Percentiles rank a stretch among this genome's conserved stretches.
Conservation (phyloP, 2,329 filamentous ascomycete species). For the Nemania sp. region DNA sequence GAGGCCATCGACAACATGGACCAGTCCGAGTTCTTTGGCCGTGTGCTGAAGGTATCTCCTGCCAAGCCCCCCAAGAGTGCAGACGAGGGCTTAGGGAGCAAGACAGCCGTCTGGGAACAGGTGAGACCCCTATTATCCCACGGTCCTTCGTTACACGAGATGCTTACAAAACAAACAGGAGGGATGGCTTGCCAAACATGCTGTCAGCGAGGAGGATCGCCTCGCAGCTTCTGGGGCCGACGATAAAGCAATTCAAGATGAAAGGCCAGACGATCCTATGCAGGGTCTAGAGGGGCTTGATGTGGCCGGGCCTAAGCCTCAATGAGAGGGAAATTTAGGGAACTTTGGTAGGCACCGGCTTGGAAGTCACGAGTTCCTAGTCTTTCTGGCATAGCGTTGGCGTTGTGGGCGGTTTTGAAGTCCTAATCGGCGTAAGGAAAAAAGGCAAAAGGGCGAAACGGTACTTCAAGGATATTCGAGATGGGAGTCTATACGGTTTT, state of each 20-base stretch:
- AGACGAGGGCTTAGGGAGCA: conserved; percentile 86
- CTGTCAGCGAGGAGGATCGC: conserved; percentile 79
- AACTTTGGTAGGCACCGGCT: no score
- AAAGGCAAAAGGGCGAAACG: conserved; percentile 15
- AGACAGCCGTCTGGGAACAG: conserved; percentile 96
- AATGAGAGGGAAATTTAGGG: conserved; percentile 50
- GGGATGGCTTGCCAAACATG: conserved; percentile 88
- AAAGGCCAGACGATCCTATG: conserved; percentile 81
- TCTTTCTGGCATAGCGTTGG: conserved; percentile 42
- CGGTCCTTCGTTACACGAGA: conserved; percentile 3
- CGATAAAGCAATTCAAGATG: conserved; percentile 52
- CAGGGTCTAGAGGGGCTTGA: conserved; percentile 92
- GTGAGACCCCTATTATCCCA: conserved; percentile 53
- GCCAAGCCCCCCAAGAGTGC: conserved; percentile 91
- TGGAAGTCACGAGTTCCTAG: conserved; percentile 32
- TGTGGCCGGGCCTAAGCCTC: conserved; percentile 86
- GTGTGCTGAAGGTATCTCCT: conserved; percentile 86
- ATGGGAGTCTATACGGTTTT: conserved; percentile 35
- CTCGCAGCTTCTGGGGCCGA: conserved; percentile 60
- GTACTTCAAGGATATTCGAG: conserved; percentile 28
- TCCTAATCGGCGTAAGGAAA: conserved; percentile 27
- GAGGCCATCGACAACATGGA: conserved; percentile 99
- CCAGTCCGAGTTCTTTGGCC: conserved; percentile 90
- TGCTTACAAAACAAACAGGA: conserved; percentile 63
- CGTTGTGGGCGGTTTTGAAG: conserved; percentile 34